Conservation (phyloP, 805 yeast species). For the Pichia cephalocereana region DNA sequence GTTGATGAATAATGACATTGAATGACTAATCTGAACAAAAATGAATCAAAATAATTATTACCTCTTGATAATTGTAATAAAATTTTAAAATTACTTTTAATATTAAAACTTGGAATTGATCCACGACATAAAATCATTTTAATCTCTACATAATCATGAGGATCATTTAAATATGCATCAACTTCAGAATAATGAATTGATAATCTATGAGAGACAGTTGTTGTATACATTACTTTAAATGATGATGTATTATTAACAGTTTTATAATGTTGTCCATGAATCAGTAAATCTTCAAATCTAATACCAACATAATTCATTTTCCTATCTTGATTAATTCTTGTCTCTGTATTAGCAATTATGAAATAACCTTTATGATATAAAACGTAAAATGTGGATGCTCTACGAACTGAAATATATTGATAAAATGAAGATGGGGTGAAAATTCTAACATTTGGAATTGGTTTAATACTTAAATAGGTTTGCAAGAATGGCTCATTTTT, state of each 20-base stretch:
- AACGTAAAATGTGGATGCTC: slow-evolving; percentile 6
- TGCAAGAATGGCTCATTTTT: background rate
- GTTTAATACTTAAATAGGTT: background rate
- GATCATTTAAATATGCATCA: slow-evolving; percentile 1
- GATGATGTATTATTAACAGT: slow-evolving; percentile 9
- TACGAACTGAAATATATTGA: slow-evolving; percentile 7
- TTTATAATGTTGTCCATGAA: slow-evolving; percentile 3
- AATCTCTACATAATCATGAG: slow-evolving; percentile 6
- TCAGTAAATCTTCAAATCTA: slow-evolving; percentile 14
- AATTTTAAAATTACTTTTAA: slow-evolving; percentile 2
- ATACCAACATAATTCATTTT: slow-evolving; percentile 13
- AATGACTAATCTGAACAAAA: slow-evolving; percentile 4
- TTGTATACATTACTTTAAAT: slow-evolving; percentile 6
- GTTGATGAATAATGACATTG: slow-evolving; percentile 11
- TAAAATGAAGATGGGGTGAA: slow-evolving; percentile 10
- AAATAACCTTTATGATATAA: slow-evolving; percentile 1
- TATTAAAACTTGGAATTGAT: slow-evolving; percentile 4
- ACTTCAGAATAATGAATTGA: slow-evolving; percentile 11
- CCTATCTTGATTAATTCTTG: slow-evolving; percentile 6
- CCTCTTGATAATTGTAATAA: slow-evolving; percentile 2
- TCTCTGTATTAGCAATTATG: slow-evolving; percentile 9
- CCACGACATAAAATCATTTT: slow-evolving; percentile 10
- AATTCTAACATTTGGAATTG: background rate
- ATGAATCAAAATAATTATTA: slow-evolving; percentile 4
- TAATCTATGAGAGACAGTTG: slow-evolving; percentile 2